phyloP scores from a whole-genome alignment of 139 green algal species.

The Tetradesmus lagerheimii region DNA sequence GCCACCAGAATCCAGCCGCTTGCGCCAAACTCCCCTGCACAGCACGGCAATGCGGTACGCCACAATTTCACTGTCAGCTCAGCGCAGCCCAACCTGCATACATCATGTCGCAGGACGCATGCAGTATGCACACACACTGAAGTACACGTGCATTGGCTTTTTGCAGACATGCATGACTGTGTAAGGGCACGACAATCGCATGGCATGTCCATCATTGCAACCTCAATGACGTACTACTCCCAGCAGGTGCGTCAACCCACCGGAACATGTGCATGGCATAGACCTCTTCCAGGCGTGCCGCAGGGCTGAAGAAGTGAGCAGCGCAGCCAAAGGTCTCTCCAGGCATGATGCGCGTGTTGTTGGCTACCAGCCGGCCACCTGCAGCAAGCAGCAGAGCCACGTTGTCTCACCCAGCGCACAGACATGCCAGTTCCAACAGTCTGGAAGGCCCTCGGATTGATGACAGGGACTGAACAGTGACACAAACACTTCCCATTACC shows the following conservation, averaged over 20 bases:
- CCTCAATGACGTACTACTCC: too few relatives aligned
- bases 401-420: not conserved
- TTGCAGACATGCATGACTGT: too few relatives aligned
- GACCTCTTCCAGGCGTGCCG: slow-evolving; percentile 31
- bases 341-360: slow-evolving; percentile 43
- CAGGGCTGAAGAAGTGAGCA: slow-evolving; percentile 47
- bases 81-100: too few relatives aligned
- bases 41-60: not conserved
- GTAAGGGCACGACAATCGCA: too few relatives aligned
- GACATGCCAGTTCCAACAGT: too few relatives aligned
- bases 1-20: slow-evolving; percentile 3
- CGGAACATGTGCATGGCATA: slow-evolving; percentile 54
- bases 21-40: slow-evolving; percentile 45
- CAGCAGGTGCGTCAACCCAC: not conserved
- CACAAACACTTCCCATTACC: too few relatives aligned
- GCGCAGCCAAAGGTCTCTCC: slow-evolving; percentile 46
- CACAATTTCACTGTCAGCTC: not conserved
- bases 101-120: too few relatives aligned
- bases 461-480: too few relatives aligned
- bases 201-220: too few relatives aligned
- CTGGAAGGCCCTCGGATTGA: too few relatives aligned
- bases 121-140: too few relatives aligned
- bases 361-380: slow-evolving; percentile 38
- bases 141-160: too few relatives aligned
- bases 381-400: not conserved